phyloP scores from a whole-genome alignment of 306 rosid species.

The Vigna radiata region DNA sequence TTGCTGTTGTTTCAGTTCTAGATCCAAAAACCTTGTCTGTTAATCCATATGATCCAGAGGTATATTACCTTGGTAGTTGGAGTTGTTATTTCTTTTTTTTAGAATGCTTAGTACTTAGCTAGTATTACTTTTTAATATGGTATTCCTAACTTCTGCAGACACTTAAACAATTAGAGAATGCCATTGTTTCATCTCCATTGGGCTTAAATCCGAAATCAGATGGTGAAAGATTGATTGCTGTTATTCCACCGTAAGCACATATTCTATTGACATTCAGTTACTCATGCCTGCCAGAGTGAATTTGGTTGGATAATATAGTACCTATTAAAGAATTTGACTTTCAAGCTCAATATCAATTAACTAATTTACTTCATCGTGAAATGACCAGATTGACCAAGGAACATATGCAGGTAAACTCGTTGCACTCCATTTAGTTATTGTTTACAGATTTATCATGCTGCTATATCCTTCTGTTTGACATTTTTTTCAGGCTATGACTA shows the following conservation, averaged over 20 bases:
- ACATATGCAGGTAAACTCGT: constrained; percentile 76
- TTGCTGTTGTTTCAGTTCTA: constrained; percentile 87
- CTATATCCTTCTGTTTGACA: constrained; percentile 35
- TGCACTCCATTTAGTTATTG: constrained; percentile 22
- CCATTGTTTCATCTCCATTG: constrained; percentile 85
- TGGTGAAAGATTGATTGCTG: constrained; percentile 91
- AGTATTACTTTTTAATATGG: constrained; percentile 33
- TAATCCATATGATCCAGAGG: constrained; percentile 84
- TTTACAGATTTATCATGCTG: constrained; percentile 3
- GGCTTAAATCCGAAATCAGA: constrained; percentile 85
- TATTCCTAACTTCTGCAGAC: constrained; percentile 58
- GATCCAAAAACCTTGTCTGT: constrained; percentile 86
- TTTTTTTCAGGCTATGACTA: constrained; percentile 71
- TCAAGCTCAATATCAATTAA: constrained; percentile 23
- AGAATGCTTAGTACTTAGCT: constrained; percentile 14
- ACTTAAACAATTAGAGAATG: constrained; percentile 74
- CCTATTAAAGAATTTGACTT: constrained; percentile 31
- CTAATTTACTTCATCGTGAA: constrained; percentile 43
- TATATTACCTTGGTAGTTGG: constrained; percentile 44
- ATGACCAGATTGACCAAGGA: constrained; percentile 89
- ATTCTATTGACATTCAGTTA: constrained; percentile 27
- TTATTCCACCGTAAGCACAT: constrained; percentile 85
- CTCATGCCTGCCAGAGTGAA: constrained; percentile 26
- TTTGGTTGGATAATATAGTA: constrained; percentile 35
- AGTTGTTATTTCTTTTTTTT: constrained; percentile 1